Base-by-base conservation (phyloP, 768 basidiomycete genomes). In the Paxillus involutus region DNA sequence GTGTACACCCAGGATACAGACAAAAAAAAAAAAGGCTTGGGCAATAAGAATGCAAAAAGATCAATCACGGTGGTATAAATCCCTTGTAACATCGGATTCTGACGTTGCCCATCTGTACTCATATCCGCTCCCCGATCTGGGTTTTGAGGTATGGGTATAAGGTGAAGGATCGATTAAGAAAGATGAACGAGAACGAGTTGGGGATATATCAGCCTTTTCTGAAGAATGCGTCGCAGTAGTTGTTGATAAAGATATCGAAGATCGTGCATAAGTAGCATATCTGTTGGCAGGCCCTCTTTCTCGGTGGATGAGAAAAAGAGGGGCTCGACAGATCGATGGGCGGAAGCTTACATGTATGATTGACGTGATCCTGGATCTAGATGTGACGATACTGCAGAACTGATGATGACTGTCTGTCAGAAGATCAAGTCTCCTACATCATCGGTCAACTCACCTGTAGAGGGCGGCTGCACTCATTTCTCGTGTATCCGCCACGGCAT, bases 351-450 rank as follows among this genome's bases (percentile, higher is more conserved):
- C 70, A 44, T 40, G 49, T 52, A 44, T 13, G 53, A 57, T 19
- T 49, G 60, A 3, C 55, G 59, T 30, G 65, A 50, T 43, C 29
- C 51, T 16, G 52, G 53, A 36, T 67, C 58, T 21, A 81, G 51
- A 46, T 81, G 75, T 3, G 80, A 73, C 49, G 83, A 80, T 19
- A 86, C 80, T 35, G 83, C 76, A 48, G 80, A 76, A 60, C 84
- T 84, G 59, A 32, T 50, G 21, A 46, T 10, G 47, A n/a, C 26
- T 16, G 32, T 58, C 21, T 59, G 16, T 29, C 45, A 26, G 30
- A 30, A 36, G 32, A 50, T 19, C 10, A 26, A n/a, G 16, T 21
- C 30, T 35, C 24, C 10, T 51, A 21, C 7, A 21, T 47, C 12
- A 39, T 30, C n/a, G 19, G 24, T 24, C 2, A 58, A 43, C 77